A percentile compares a stretch with the other conserved stretches of the same genome.
Conservation (phyloP, 805 yeast genomes). For the Saccharomycopsis schoenii region DNA sequence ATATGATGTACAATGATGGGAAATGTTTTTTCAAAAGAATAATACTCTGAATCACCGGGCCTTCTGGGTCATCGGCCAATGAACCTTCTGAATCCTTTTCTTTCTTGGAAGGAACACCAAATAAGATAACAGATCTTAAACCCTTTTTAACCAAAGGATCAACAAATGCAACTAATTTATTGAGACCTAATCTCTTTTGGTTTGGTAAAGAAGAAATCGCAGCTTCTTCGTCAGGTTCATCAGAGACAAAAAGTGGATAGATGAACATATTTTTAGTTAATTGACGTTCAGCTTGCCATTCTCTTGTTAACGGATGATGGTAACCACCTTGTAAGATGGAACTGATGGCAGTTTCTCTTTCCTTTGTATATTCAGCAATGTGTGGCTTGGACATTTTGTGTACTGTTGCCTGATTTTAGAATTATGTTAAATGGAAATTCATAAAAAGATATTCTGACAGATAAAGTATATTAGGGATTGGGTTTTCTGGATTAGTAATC, state of each 20-base stretch:
- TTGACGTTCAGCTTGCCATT: slow-evolving; percentile 86
- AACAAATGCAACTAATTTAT: slow-evolving; percentile 66
- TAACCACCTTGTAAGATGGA: slow-evolving; percentile 90
- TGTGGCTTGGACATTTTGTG: slow-evolving; percentile 28
- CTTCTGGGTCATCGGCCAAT: slow-evolving; percentile 91
- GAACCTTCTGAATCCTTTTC: slow-evolving; percentile 76
- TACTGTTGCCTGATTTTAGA: too few relatives aligned
- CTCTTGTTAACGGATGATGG: slow-evolving; percentile 78
- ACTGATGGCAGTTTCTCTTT: slow-evolving; percentile 49
- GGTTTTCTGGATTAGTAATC: too few relatives aligned
- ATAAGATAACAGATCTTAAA: slow-evolving; percentile 72
- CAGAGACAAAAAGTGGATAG: slow-evolving; percentile 83
- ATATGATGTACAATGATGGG: slow-evolving; percentile 79
- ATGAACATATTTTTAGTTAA: slow-evolving; percentile 83
- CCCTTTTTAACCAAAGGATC: slow-evolving; percentile 68
- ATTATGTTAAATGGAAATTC: too few relatives aligned
- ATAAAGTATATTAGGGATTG: too few relatives aligned
- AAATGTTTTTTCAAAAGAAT: slow-evolving; percentile 52
- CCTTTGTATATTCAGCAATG: slow-evolving; percentile 58
- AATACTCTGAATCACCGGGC: slow-evolving; percentile 83
- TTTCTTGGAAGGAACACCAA: slow-evolving; percentile 78
- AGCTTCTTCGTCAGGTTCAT: slow-evolving; percentile 69
- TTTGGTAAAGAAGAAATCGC: slow-evolving; percentile 73
- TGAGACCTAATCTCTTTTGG: slow-evolving; percentile 79
- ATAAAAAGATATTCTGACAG: too few relatives aligned